phyloP scores from a whole-genome alignment of 2,329 filamentous ascomycete species.

The Colletotrichum australisinense region DNA sequence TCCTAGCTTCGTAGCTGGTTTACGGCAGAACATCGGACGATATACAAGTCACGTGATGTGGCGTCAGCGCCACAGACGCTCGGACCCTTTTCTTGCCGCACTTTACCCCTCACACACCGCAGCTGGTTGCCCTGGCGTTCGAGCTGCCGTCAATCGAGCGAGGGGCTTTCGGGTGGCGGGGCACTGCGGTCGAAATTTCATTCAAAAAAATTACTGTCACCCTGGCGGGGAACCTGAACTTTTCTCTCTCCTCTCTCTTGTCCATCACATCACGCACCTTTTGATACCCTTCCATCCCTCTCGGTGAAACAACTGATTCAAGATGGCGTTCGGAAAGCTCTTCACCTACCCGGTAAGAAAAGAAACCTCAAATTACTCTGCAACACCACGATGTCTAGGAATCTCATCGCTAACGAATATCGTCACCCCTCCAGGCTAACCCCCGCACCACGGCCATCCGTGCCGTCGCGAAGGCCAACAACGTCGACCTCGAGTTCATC shows the following conservation, averaged over 20 bases:
- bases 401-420: conserved; percentile 45
- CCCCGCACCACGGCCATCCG: conserved; percentile 88
- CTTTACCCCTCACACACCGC: conserved; percentile 10
- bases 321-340: conserved; percentile 97
- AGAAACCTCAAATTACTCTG: not conserved
- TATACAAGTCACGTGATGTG: not conserved
- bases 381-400: not conserved
- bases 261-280: conserved; percentile 40
- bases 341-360: conserved; percentile 82
- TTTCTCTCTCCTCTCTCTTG: conserved; percentile 42
- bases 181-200: conserved; percentile 33
- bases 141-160: conserved; percentile 15
- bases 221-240: conserved; percentile 30
- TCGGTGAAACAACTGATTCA: conserved; percentile 54
- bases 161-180: conserved; percentile 29
- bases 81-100: not conserved
- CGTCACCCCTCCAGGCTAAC: conserved; percentile 73
- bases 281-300: conserved; percentile 40
- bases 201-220: conserved; percentile 35
- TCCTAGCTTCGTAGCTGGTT: conserved; percentile 8
- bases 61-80: not conserved
- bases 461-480: conserved; percentile 97
- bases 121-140: conserved; percentile 17
- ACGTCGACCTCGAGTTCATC: conserved; percentile 89
- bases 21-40: conserved; percentile 19